Percentiles rank a stretch among this genome's conserved stretches.
These are phyloP conservation scores for Coniochaeta hoffmannii DNA, from an alignment of 2,329 filamentous ascomycete genomes.

Conservation along the genomic window DNA sequence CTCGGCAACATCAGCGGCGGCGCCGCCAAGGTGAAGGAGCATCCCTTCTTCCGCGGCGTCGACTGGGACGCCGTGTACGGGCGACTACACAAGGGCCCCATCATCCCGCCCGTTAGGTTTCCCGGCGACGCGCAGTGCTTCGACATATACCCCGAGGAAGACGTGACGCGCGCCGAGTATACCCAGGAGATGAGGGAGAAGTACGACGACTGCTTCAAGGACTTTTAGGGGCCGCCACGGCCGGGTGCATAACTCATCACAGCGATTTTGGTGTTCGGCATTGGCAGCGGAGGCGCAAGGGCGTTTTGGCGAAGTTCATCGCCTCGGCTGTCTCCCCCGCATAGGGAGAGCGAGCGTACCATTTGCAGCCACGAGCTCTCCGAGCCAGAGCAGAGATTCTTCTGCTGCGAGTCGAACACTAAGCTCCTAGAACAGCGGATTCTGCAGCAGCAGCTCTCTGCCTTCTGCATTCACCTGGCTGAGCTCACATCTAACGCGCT, in stretches of 20 bases:
- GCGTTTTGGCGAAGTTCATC: too few species aligned
- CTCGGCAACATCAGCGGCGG: constrained; percentile 74
- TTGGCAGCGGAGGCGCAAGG: not conserved
- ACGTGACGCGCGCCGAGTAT: constrained; percentile 56
- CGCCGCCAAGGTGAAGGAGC: constrained; percentile 62
- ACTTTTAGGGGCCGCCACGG: constrained; percentile 38
- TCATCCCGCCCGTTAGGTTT: constrained; percentile 66
- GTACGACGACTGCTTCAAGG: constrained; percentile 65
- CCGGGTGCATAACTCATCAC: not conserved
- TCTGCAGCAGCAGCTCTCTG: too few species aligned
- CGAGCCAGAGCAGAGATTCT: too few species aligned
- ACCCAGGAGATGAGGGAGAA: constrained; percentile 59
- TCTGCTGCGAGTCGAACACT: too few species aligned
- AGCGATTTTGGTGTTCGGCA: not conserved
- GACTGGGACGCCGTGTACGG: constrained; percentile 68
- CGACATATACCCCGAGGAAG: constrained; percentile 74
- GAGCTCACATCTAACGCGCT: too few species aligned
- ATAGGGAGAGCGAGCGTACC: too few species aligned
- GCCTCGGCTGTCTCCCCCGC: too few species aligned
- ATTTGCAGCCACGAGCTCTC: too few species aligned
- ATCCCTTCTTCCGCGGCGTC: constrained; percentile 66
- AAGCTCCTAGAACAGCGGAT: too few species aligned
- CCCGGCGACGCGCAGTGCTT: constrained; percentile 75
- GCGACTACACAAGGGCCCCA: constrained; percentile 59
- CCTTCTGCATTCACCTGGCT: too few species aligned